Conservation (phyloP, 2,329 filamentous ascomycete species). For the Fusarium circinatum region DNA sequence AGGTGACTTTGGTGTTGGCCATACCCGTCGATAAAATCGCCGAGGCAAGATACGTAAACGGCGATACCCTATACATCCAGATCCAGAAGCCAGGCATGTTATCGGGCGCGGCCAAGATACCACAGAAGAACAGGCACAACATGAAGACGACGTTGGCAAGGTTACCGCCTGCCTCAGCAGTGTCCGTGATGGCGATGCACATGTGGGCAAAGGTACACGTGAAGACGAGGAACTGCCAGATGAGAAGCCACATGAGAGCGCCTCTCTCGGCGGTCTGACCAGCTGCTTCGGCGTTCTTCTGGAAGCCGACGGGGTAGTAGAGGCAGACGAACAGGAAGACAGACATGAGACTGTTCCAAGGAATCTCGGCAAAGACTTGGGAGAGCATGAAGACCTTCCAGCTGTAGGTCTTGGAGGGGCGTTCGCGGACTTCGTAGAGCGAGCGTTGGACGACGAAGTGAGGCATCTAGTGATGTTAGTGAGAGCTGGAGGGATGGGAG, state of each 20-base stretch:
- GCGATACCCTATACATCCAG: conserved; percentile 76
- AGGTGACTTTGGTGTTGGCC: conserved; percentile 51
- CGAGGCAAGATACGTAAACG: conserved; percentile 54
- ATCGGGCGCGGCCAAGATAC: conserved; percentile 67
- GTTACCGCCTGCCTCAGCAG: conserved; percentile 74
- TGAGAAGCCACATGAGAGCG: conserved; percentile 73
- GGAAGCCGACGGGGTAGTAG: conserved; percentile 87
- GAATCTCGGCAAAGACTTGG: conserved; percentile 84
- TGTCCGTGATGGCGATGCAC: conserved; percentile 70
- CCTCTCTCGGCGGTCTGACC: conserved; percentile 60
- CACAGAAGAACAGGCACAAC: conserved; percentile 72
- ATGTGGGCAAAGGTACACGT: conserved; percentile 74
- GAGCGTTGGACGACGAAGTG: conserved; percentile 84
- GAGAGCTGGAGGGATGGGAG: rapidly evolving
- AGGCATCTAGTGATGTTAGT: conserved; percentile 73
- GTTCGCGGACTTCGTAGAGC: conserved; percentile 86
- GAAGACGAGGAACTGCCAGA: conserved; percentile 74
- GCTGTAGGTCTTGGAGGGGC: conserved; percentile 83
- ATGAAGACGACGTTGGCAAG: conserved; percentile 74
- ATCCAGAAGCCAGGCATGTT: conserved; percentile 76
- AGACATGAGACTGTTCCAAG: conserved; percentile 82
- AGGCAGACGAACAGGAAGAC: conserved; percentile 80
- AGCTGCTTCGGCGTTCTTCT: conserved; percentile 67
- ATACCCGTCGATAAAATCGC: conserved; percentile 44
- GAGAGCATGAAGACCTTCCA: conserved; percentile 88